phyloP scores from a whole-genome alignment of 2,329 filamentous ascomycete genomes.

The Pleoardoris graminearum region DNA sequence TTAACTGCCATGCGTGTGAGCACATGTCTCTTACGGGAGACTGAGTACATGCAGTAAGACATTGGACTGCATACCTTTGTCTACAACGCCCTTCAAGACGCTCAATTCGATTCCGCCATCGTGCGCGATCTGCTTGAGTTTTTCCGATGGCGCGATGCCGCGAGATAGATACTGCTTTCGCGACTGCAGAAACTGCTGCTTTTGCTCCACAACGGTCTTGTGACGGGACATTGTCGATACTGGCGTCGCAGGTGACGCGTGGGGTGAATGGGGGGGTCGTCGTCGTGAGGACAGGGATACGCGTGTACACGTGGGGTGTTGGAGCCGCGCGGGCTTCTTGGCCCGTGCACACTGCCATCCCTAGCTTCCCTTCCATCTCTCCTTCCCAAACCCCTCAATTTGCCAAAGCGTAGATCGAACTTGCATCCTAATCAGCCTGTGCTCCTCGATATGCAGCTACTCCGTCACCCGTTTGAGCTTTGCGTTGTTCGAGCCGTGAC shows the following conservation, averaged over 20 bases:
- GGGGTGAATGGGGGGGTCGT: neutral
- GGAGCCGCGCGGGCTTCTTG: neutral
- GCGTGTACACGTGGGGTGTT: neutral
- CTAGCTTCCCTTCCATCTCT: too few relatives aligned
- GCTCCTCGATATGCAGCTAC: neutral
- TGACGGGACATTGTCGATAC: conserved; percentile 25
- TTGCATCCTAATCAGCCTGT: too few relatives aligned
- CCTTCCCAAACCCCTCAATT: too few relatives aligned
- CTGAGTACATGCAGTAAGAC: too few relatives aligned
- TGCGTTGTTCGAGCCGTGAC: neutral
- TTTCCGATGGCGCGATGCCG: conserved; percentile 58
- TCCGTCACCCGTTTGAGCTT: neutral
- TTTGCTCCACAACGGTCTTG: conserved; percentile 59
- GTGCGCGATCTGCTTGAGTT: conserved; percentile 57
- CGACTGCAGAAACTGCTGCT: conserved; percentile 64
- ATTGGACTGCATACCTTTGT: too few relatives aligned
- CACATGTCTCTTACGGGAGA: too few relatives aligned
- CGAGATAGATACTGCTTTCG: conserved; percentile 67
- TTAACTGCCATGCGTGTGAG: conserved; percentile 63
- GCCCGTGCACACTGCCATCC: too few relatives aligned
- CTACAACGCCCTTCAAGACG: conserved; percentile 54
- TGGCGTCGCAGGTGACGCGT: neutral
- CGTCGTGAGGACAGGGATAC: neutral
- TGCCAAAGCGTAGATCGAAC: too few relatives aligned
- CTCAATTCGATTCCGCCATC: conserved; percentile 53